Base-by-base conservation (phyloP, 2,329 filamentous ascomycete genomes). In the Aspergillus calidoustus region DNA sequence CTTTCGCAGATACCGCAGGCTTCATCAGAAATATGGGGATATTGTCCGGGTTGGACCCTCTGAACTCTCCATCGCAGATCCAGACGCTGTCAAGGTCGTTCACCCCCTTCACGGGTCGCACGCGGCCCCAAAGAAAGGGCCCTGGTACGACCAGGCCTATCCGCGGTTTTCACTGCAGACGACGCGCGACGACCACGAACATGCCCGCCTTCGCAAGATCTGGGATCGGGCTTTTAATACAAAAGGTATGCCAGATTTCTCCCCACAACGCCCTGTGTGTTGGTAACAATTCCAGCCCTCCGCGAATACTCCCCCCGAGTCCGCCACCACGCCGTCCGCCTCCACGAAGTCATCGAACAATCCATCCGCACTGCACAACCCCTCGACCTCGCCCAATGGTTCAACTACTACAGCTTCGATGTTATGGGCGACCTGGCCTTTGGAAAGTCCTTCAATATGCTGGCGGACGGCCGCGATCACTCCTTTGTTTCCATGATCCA, bases 341-440 rank as follows among this genome's bases (percentile, higher is more conserved):
- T 28, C 4, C 25, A 28, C 25, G 25, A 28, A 2, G 2, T 28
- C 25, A 28, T 28, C 25, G 25, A 28, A 28, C 25, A 28, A 28
- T 28, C 25, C 25, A 28, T 28, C 25, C 25, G 34, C 5, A 30
- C 7, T 34, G n/a, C 43, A 55, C 23, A 19, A 3, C 4, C 38
- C 15, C 31, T 55, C 28, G 47, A 80, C 44, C 68, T 70, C 4
- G 67, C 74, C 0, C 62, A 68, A 4, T 76, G 73, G 71, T 74
- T 76, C 60, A 74, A 71, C 62, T 76, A 76, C 50, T 73, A 74
- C 56, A 72, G 60, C 54, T 79, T 79, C 48, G 79, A 80, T 19
- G 69, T 80, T 15, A 79, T 81, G 79, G 78, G 76, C 3, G 75
- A 80, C 46, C 63, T 81, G 51, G 78, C 74, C 3, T 80, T 80